These are phyloP conservation scores for Xanthoconium stramineum DNA, from an alignment of 768 basidiomycete genomes.

Conservation along the genomic window DNA sequence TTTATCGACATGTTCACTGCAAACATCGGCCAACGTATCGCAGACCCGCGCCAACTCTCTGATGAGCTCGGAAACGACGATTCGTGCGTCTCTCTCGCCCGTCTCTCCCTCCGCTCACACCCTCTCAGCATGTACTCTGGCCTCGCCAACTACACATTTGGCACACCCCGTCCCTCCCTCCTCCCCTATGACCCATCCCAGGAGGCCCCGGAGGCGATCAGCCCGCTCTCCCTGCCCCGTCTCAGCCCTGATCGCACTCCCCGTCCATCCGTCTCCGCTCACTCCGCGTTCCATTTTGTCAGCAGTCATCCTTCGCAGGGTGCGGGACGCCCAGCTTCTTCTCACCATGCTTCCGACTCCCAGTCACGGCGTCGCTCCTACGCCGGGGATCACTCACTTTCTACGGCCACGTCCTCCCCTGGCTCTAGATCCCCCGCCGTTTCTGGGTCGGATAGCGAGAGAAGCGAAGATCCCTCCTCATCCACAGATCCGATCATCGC, in stretches of 20 bases:
- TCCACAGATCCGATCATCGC: conserved; percentile 30
- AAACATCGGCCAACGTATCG: conserved; percentile 26
- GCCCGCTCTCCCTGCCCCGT: conserved; percentile 34
- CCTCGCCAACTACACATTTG: conserved; percentile 43
- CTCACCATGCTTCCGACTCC: conserved; percentile 8
- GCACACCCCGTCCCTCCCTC: conserved; percentile 27
- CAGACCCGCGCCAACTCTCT: conserved; percentile 28
- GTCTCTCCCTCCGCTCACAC: neutral
- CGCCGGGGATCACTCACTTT: conserved; percentile 2
- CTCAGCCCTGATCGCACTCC: conserved; percentile 42
- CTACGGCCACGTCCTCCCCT: neutral
- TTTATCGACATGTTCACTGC: conserved; percentile 16
- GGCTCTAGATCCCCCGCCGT: conserved; percentile 6
- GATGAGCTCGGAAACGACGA: conserved; percentile 22
- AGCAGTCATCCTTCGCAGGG: conserved; percentile 35
- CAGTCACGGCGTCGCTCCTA: conserved; percentile 17
- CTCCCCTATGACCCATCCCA: conserved; percentile 9
- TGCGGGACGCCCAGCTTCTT: conserved; percentile 26
- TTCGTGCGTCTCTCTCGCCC: neutral
- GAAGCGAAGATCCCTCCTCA: conserved; percentile 37
- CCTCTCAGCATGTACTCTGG: conserved; percentile 33
- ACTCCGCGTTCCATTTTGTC: conserved; percentile 12
- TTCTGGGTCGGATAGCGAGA: conserved; percentile 30
- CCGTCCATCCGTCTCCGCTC: conserved; percentile 39
- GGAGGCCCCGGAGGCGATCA: conserved; percentile 30